Conservation (phyloP, 2,329 filamentous ascomycete genomes). For the Beauveria caledonica region DNA sequence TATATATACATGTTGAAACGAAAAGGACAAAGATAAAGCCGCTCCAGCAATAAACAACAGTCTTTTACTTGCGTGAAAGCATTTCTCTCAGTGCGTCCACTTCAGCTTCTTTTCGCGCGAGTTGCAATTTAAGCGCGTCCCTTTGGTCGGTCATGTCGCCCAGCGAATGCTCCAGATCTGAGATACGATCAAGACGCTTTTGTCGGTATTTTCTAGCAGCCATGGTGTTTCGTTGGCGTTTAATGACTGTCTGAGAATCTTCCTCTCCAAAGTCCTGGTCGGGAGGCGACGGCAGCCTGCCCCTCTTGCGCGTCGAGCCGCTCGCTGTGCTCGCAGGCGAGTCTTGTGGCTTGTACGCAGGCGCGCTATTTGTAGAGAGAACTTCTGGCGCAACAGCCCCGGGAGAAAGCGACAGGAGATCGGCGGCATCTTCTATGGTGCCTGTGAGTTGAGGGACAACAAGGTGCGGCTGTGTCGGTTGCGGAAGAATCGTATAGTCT, state of each 20-base stretch:
- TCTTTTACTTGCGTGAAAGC: slow-evolving; percentile 23
- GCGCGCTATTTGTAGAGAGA: neutral
- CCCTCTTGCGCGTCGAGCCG: neutral
- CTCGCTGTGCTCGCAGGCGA: slow-evolving; percentile 4
- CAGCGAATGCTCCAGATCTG: slow-evolving; percentile 51
- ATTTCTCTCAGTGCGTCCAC: slow-evolving; percentile 50
- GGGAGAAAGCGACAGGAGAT: neutral
- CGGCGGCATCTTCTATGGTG: neutral
- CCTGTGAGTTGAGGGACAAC: slow-evolving; percentile 5
- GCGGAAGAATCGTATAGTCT: slow-evolving; percentile 8
- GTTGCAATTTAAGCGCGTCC: slow-evolving; percentile 53
- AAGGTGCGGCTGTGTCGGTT: slow-evolving; percentile 3
- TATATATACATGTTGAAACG: neutral
- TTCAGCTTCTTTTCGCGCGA: slow-evolving; percentile 59
- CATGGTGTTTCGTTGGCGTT: slow-evolving; percentile 61
- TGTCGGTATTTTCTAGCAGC: slow-evolving; percentile 66
- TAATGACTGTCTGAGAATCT: slow-evolving; percentile 30
- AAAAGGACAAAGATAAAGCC: neutral
- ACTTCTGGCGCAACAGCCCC: neutral
- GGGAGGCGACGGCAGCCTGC: slow-evolving; percentile 10
- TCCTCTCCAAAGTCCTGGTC: slow-evolving; percentile 18
- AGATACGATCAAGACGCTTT: slow-evolving; percentile 59
- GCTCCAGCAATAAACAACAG: neutral
- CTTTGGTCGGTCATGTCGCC: slow-evolving; percentile 51
- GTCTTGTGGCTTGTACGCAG: slow-evolving; percentile 9